Evolutionary conservation across 2,329 filamentous ascomycete species (phyloP), one percentile per base, ranked within the genome.

Genomic region (Hansfordia pulvinata): DNA sequence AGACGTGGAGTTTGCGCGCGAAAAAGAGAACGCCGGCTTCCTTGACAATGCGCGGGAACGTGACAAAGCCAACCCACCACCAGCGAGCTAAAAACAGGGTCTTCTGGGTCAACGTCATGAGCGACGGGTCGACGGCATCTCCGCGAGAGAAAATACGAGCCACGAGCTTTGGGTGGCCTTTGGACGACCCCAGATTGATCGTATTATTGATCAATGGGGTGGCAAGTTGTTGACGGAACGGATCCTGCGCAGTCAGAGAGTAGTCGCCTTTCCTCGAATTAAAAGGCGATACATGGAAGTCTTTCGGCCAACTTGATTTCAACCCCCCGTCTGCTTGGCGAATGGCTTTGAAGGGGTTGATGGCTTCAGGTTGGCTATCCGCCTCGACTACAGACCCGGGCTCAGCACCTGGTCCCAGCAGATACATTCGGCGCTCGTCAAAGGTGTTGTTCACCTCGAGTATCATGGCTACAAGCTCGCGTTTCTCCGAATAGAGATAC

Each of bases 371-470:
- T 23, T n/a, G 6, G 10, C 21, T 37, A 3, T 40, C 29, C 11
- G 39, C 35, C 12, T 43, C 25, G 19, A 17, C 17, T 4, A 11
- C 25, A 10, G 28, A 20, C 24, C 24, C 30, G 25, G 26, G 32
- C 30, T 37, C 33, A 21, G 47, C 39, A 17, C 49, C 49, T n/a
- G 53, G 49, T 15, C 60, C 58, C 9, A 80, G 50, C 19, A 75
- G 57, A 40, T 81, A 81, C 47, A 76, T 65, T 8, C 75, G 65
- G 26, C 75, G 61, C 47, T 85, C 79, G 25, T 69, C 76, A 41
- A 82, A 84, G 0, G 76, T 81, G 39, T 84, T 84, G 49, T 81
- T 82, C 23, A 84, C 75, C 45, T 86, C 79, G 1, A 81, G 43
- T 2, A 86, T 60, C 50, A 83, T 71, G 29, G 71, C 72, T 14